Evolutionary conservation across 768 basidiomycete species (phyloP).

Genomic region (Tulasnella sp.): DNA sequence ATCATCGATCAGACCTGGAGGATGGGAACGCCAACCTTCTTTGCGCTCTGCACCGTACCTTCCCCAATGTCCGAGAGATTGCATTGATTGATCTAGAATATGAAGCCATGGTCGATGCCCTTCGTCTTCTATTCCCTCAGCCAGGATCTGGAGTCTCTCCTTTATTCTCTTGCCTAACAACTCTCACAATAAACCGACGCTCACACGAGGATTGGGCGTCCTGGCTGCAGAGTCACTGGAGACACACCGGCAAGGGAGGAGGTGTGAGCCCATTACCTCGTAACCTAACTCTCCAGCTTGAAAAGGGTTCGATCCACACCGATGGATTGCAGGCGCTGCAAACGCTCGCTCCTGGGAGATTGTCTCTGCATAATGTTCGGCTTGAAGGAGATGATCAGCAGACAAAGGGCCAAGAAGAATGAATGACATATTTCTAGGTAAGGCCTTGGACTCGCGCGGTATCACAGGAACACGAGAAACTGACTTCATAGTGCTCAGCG

Average conservation of each 20-base stretch:
- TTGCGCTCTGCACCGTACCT: background rate
- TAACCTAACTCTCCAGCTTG: background rate
- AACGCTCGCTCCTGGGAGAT: background rate
- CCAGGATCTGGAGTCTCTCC: background rate
- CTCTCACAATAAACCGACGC: background rate
- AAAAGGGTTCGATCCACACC: background rate
- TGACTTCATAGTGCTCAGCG: no score
- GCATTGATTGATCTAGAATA: background rate
- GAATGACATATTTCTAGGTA: no score
- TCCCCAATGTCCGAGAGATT: background rate
- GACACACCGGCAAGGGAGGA: background rate
- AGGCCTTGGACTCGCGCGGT: no score
- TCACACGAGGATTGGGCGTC: background rate
- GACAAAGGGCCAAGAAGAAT: no score
- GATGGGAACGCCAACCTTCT: background rate
- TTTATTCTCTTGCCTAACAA: background rate
- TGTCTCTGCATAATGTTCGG: background rate
- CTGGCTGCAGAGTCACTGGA: background rate
- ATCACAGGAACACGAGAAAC: no score
- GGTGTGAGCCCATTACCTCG: background rate
- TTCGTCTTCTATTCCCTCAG: background rate
- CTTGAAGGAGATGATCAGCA: background rate
- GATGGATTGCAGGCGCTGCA: background rate
- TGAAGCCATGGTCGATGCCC: background rate
- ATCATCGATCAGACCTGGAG: background rate